These are phyloP conservation scores for Liquidambar formosana DNA, from an alignment of 164 flowering plant genomes.

Conservation along the genomic window DNA sequence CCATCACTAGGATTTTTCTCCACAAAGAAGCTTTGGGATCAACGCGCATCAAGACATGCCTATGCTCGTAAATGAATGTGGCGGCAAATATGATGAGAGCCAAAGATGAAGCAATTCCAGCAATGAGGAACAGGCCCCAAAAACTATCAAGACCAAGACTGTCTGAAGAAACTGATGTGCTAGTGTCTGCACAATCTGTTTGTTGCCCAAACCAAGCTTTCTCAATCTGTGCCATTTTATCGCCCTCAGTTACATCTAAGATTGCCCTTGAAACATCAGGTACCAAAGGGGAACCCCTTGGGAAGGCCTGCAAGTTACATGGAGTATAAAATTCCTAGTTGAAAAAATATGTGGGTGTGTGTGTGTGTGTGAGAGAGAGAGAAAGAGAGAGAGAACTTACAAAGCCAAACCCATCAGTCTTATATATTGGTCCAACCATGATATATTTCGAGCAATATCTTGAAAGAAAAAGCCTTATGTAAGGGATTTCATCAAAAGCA, in stretches of 20 bases:
- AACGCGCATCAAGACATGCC: slow-evolving; percentile 3
- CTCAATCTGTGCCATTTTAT: slow-evolving; percentile 26
- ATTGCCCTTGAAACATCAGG: slow-evolving; percentile 43
- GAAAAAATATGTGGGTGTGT: too few relatives aligned
- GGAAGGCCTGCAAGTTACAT: slow-evolving; percentile 40
- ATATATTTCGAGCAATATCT: slow-evolving; percentile 32
- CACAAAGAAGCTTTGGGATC: slow-evolving; percentile 14
- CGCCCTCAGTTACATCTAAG: slow-evolving; percentile 32
- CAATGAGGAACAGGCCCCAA: slow-evolving; percentile 48
- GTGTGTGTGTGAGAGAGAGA: too few relatives aligned
- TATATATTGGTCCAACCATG: slow-evolving; percentile 24
- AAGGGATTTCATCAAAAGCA: slow-evolving; percentile 48
- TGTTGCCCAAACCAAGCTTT: slow-evolving; percentile 18
- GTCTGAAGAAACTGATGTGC: slow-evolving; percentile 14
- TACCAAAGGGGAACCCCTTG: slow-evolving; percentile 34
- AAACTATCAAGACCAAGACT: slow-evolving; percentile 39
- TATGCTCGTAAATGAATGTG: slow-evolving; percentile 22
- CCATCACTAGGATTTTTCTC: slow-evolving; percentile 1
- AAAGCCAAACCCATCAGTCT: slow-evolving; percentile 46
- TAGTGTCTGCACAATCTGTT: slow-evolving; percentile 11
- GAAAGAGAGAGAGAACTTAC: slow-evolving; percentile 29
- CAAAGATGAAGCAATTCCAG: slow-evolving; percentile 28
- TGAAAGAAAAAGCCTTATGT: slow-evolving; percentile 36
- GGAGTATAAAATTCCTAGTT: too few relatives aligned
- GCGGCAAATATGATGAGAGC: slow-evolving; percentile 24